Evolutionary conservation across 2,329 filamentous ascomycete genomes (phyloP).

Genomic region (Trichoderma breve): DNA sequence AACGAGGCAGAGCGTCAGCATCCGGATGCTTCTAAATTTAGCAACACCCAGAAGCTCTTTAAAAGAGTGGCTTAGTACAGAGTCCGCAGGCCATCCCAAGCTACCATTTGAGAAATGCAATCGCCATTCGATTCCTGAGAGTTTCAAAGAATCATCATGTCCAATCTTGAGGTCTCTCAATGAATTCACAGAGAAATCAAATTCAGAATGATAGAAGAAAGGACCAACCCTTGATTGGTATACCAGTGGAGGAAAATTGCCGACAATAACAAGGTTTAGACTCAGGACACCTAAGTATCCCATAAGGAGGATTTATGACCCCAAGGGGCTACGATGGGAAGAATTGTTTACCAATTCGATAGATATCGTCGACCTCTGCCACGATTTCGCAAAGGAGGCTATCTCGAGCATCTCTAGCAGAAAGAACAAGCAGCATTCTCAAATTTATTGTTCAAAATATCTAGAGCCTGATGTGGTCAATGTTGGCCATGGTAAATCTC

Average conservation of each 20-base stretch:
- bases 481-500: no score
- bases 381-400: neutral
- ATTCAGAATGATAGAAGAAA: no score
- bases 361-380: neutral
- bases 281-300: no score
- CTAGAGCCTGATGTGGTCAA: no score
- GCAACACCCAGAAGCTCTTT: neutral
- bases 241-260: no score
- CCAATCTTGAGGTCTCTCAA: neutral
- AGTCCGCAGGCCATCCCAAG: neutral
- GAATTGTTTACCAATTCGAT: no score
- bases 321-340: no score
- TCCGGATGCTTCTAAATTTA: neutral
- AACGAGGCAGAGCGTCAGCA: neutral
- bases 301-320: no score
- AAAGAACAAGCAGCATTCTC: neutral
- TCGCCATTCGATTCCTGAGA: neutral
- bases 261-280: no score
- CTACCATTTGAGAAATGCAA: neutral
- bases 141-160: neutral
- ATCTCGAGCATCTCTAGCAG: neutral
- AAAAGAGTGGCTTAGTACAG: neutral
- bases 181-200: neutral
- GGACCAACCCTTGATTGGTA: no score
- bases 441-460: no score